Conservation (phyloP, 805 yeast genomes). For the Pachysolen tannophilus region DNA sequence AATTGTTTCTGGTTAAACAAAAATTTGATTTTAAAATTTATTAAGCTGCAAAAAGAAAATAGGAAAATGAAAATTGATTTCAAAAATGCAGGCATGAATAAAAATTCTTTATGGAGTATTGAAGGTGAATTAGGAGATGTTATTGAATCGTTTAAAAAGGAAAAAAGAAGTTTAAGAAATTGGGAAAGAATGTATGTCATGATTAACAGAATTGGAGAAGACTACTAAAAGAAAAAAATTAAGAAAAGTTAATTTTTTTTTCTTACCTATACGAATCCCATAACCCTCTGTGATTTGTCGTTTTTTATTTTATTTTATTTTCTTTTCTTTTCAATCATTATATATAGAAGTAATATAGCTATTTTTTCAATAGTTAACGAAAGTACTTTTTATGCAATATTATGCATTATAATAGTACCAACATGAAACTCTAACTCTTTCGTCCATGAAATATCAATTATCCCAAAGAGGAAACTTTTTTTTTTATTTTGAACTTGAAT, state of each 20-base stretch:
- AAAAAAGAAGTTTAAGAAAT: slow-evolving; percentile 1
- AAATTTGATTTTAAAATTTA: slow-evolving; percentile 14
- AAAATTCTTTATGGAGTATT: slow-evolving; percentile 37
- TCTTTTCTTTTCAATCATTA: too few species aligned
- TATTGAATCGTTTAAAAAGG: slow-evolving; percentile 1
- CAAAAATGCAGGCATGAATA: slow-evolving; percentile 41
- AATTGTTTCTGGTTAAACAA: slow-evolving; percentile 26
- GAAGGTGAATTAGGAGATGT: slow-evolving; percentile 4
- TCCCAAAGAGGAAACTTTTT: too few species aligned
- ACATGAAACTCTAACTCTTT: too few species aligned
- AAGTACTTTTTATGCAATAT: too few species aligned
- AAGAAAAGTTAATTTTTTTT: neutral
- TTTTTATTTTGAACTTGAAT: too few species aligned
- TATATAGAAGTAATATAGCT: too few species aligned
- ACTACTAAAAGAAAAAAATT: slow-evolving; percentile 3
- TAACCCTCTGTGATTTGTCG: neutral
- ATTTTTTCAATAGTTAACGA: too few species aligned
- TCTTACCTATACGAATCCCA: neutral
- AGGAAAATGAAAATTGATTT: slow-evolving; percentile 27
- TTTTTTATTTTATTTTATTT: too few species aligned
- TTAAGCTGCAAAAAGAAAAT: slow-evolving; percentile 12
- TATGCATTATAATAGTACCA: too few species aligned
- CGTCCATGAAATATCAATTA: too few species aligned
- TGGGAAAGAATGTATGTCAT: slow-evolving; percentile 5
- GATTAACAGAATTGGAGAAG: slow-evolving; percentile 7